Evolutionary conservation across 2,329 filamentous ascomycete species (phyloP).

Genomic region (Diplodia mutila): DNA sequence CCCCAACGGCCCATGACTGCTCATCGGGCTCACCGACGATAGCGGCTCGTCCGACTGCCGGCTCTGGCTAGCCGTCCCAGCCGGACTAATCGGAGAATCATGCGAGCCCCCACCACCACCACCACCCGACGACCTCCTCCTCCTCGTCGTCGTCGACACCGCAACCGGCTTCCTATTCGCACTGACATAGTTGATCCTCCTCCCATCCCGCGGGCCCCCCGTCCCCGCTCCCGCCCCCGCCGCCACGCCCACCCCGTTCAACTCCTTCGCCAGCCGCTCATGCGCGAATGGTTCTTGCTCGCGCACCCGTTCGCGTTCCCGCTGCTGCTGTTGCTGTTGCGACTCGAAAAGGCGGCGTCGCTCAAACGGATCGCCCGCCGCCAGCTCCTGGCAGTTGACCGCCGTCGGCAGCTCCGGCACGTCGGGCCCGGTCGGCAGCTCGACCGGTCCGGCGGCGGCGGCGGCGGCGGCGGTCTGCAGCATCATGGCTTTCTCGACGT

Average conservation of each 20-base stretch:
- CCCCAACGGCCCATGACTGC: not conserved
- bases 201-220: not conserved
- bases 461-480: no score
- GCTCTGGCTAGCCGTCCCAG: not conserved
- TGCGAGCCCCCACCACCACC: not conserved
- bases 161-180: slow-evolving; percentile 1
- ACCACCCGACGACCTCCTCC: not conserved
- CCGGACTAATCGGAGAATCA: not conserved
- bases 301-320: not conserved
- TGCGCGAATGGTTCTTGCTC: no score
- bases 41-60: not conserved
- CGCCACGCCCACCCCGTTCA: not conserved
- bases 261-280: not conserved
- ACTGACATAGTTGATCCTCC: not conserved
- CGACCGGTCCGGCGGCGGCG: not conserved
- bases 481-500: not conserved
- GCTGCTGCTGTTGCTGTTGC: not conserved
- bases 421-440: slow-evolving; percentile 1
- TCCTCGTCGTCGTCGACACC: not conserved
- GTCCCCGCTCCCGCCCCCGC: not conserved
- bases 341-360: not conserved
- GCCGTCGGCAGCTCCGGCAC: slow-evolving; percentile 5
- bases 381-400: slow-evolving; percentile 8
- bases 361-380: no score
- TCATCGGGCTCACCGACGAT: not conserved